Evolutionary conservation across 2,329 filamentous ascomycete genomes (phyloP).

Genomic region (Aureobasidium melanogenum): DNA sequence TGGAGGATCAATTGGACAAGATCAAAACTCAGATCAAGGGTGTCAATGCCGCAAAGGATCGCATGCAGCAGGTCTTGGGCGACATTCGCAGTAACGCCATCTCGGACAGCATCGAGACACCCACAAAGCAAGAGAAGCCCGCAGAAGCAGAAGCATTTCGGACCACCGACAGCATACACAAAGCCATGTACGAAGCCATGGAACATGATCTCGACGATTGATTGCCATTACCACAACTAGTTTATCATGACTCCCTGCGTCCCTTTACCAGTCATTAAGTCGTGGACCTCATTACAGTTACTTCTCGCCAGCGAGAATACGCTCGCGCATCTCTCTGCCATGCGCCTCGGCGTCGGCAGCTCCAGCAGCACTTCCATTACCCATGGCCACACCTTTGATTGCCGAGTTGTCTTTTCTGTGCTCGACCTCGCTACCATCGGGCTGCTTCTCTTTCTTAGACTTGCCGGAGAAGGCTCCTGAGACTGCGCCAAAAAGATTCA

Average conservation of each 20-base stretch:
- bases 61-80: slow-evolving; percentile 54
- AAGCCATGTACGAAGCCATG: slow-evolving; percentile 15
- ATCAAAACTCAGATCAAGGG: slow-evolving; percentile 64
- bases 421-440: slow-evolving; percentile 25
- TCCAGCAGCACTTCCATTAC: slow-evolving; percentile 12
- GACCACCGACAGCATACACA: background rate
- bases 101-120: background rate
- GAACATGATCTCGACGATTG: slow-evolving; percentile 12
- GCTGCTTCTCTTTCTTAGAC: slow-evolving; percentile 22
- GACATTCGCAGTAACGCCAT: slow-evolving; percentile 1
- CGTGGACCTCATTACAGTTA: background rate
- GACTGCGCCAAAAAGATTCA: slow-evolving; percentile 29
- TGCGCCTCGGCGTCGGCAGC: slow-evolving; percentile 15
- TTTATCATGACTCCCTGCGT: background rate
- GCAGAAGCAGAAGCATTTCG: background rate
- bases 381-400: slow-evolving; percentile 21
- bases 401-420: slow-evolving; percentile 21
- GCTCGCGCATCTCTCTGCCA: slow-evolving; percentile 18
- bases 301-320: slow-evolving; percentile 16
- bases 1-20: slow-evolving; percentile 73
- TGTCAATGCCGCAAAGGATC: slow-evolving; percentile 58
- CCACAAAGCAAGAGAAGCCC: background rate
- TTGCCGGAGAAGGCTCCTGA: slow-evolving; percentile 27
- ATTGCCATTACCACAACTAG: background rate
- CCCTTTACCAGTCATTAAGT: background rate